A percentile compares a stretch with the other conserved stretches of the same genome.
These are phyloP conservation scores for Cyclanthera cordifolia DNA, from an alignment of 306 rosid genomes.

Conservation along the genomic window DNA sequence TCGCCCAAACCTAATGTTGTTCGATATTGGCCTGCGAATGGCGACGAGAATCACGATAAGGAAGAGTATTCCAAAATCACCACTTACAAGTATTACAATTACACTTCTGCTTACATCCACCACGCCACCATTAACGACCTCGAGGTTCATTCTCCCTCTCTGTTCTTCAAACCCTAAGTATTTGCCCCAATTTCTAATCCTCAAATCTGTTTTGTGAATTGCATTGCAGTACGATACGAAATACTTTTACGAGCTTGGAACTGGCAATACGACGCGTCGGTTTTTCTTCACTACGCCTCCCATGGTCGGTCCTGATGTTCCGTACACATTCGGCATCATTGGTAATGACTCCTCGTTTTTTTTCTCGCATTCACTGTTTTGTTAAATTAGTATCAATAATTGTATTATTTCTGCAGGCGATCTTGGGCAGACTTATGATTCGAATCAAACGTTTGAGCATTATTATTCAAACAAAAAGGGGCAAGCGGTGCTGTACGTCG, in stretches of 20 bases:
- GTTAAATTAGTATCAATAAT: no score
- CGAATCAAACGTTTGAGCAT: constrained; percentile 15
- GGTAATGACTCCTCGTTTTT: neutral
- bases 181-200: neutral
- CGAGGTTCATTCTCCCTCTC: neutral
- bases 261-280: constrained; percentile 1
- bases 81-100: constrained; percentile 7
- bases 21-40: constrained; percentile 2
- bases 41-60: neutral
- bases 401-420: neutral
- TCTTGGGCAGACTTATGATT: constrained; percentile 16
- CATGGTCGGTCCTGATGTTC: constrained; percentile 1
- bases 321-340: constrained; percentile 18
- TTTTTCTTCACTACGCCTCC: constrained; percentile 17
- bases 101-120: constrained; percentile 15
- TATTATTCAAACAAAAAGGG: constrained; percentile 8
- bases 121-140: constrained; percentile 12
- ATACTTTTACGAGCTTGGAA: constrained; percentile 17
- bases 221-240: constrained; percentile 11
- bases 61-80: neutral
- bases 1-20: constrained; percentile 10
- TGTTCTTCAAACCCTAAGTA: neutral
- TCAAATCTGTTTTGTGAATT: neutral
- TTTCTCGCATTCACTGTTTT: neutral
- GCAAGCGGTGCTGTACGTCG: constrained; percentile 15